These are phyloP conservation scores for Cystobasidiaceae sp. DNA, from an alignment of 1,284 basidiomycete genomes.

Conservation along the genomic window DNA sequence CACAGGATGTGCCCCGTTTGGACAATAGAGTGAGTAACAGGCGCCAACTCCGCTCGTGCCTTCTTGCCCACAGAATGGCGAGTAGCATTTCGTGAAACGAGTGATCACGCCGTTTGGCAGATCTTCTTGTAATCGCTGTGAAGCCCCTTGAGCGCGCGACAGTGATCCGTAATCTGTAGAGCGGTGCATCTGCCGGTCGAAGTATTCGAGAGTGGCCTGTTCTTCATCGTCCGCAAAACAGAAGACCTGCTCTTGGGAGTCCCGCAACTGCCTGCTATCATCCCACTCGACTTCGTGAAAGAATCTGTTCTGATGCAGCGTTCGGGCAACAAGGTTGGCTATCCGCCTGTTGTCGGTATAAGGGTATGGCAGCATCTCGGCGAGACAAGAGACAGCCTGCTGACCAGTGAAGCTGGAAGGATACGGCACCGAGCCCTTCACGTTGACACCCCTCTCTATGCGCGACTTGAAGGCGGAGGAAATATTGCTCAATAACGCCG, in stretches of 20 bases:
- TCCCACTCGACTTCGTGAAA: conserved; percentile 98
- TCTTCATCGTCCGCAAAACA: conserved; percentile 84
- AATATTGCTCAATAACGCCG: conserved; percentile 76
- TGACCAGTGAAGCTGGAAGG: conserved; percentile 82
- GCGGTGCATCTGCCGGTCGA: conserved; percentile 51
- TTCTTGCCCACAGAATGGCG: conserved; percentile 63
- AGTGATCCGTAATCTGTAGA: not conserved
- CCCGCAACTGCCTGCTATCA: conserved; percentile 64
- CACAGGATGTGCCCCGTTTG: conserved; percentile 64
- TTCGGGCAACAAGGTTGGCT: conserved; percentile 78
- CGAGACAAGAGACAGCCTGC: conserved; percentile 59
- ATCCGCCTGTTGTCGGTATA: conserved; percentile 64
- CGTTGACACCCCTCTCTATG: conserved; percentile 75
- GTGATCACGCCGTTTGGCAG: conserved; percentile 79
- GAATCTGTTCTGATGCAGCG: conserved; percentile 84
- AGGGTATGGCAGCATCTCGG: conserved; percentile 55
- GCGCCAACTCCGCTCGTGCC: not conserved
- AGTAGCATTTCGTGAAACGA: conserved; percentile 54
- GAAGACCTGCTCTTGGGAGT: conserved; percentile 90
- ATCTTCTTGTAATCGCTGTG: conserved; percentile 53
- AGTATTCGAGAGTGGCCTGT: conserved; percentile 28
- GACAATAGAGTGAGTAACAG: conserved; percentile 47
- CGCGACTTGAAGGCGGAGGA: conserved; percentile 81
- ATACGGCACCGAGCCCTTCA: conserved; percentile 84
- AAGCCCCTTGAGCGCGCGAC: not conserved